Evolutionary conservation across 306 rosid genomes (phyloP), one percentile per base, ranked within the genome.

Genomic region (Geum urbanum): DNA sequence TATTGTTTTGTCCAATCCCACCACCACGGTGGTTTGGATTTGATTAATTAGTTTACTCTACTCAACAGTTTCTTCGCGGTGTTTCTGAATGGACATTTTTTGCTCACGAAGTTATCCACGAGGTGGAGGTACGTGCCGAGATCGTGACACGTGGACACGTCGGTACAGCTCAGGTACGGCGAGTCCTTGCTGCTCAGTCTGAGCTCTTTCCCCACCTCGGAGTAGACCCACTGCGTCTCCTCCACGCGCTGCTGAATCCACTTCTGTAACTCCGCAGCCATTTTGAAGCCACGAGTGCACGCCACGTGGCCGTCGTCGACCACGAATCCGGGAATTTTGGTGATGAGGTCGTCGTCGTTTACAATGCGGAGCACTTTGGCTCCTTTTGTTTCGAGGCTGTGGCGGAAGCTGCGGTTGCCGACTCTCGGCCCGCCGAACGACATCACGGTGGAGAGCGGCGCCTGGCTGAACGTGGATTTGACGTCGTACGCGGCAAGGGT

Each of bases 391-490:
- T 88, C 95, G 13, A 88, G 49, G 13, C 65, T 43, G 16, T 39
- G 71, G 48, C 84, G 52, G 77, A 90, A 90, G n/a, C 75, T 84
- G 50, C 76, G 61, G 65, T 90, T 84, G 0, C 96, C 96, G 1
- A 88, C 92, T 0, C 97, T 84, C 0, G 97, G 97, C 40, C 97
- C 95, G 0, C 96, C 98, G 11, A 94, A 90, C 0, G 97, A 88
- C 0, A 90, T 70, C 2, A 90, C 98, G 2, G 97, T 88, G 24
- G 87, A 88, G 0, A 70, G 76, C 12, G 90, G 92, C 3, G 69
- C 39, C 3, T 14, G 66, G 24, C 51, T 56, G 54, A 88, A 82
- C 6, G 72, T 61, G 0, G 63, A 55, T 18, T 66, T 81, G 18
- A 88, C 70, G 54, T 94, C 90, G 20, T 81, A 83, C 0, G 99